Conservation (phyloP, 179 eudicot species). For the Pouteria campechiana region DNA sequence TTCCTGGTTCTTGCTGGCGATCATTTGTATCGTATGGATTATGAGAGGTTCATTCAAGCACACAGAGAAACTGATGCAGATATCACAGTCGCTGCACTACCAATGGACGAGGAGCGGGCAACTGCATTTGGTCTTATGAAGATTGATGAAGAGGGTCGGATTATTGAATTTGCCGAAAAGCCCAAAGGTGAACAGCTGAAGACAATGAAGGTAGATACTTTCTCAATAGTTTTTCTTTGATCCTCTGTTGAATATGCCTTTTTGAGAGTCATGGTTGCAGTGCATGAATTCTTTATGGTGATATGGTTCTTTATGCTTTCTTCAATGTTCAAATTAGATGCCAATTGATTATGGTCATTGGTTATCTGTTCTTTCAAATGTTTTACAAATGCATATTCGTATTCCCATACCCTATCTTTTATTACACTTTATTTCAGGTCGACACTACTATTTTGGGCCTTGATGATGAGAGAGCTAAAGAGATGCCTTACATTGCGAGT, state of each 20-base stretch:
- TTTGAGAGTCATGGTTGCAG: too few relatives aligned
- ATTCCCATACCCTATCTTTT: too few relatives aligned
- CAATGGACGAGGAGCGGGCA: slow-evolving; percentile 94
- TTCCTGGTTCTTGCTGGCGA: slow-evolving; percentile 88
- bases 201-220: slow-evolving; percentile 84
- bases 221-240: too few relatives aligned
- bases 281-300: too few relatives aligned
- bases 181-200: slow-evolving; percentile 91
- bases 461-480: slow-evolving; percentile 91
- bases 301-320: too few relatives aligned
- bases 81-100: slow-evolving; percentile 93
- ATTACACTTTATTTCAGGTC: slow-evolving; percentile 51
- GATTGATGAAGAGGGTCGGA: slow-evolving; percentile 90
- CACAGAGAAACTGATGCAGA: slow-evolving; percentile 98
- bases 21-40: slow-evolving; percentile 95
- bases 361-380: too few relatives aligned
- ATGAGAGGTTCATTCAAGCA: slow-evolving; percentile 88
- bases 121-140: slow-evolving; percentile 97
- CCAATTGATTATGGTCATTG: too few relatives aligned
- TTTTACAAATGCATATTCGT: too few relatives aligned
- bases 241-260: too few relatives aligned
- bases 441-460: slow-evolving; percentile 92
- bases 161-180: slow-evolving; percentile 88
- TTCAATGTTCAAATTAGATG: too few relatives aligned
- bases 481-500: slow-evolving; percentile 97